Evolutionary conservation across 2,329 filamentous ascomycete genomes (phyloP), one percentile per base, ranked within the genome.

Genomic region (Chaetomium olivaceum): DNA sequence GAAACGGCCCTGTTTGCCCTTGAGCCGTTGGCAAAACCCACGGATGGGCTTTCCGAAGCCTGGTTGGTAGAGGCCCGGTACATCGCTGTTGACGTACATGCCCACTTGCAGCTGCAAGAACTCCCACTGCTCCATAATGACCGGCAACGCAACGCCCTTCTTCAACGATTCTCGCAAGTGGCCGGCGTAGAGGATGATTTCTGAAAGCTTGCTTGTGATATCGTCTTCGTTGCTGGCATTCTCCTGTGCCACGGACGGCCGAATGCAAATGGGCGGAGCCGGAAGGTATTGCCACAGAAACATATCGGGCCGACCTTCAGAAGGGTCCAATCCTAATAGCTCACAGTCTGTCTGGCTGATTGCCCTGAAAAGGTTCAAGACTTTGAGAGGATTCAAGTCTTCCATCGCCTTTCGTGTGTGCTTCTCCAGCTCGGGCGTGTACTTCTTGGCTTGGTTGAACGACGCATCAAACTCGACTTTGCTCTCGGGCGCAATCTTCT

Each of bases 71-170:
- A 99, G 84, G 31, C 94, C 94, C 0, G 95, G 95, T 2, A 96
- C 89, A 72, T 97, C 93, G 69, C 93, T 97, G 80, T 99, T 98
- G 77, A 99, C 94, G 76, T 99, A 98, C 84, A 98, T 93, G 67
- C 94, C 95, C 67, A 98, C 91, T 74, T 98, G 93, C 9, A 97
- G 85, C 74, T 98, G 94, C 67, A 99, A 81, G 73, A 94, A 98
- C 75, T 99, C 95, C 95, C 95, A 99, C 73, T 97, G 93, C 76
- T 99, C 95, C 89, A 98, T 96, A 64, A 98, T 91, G 0, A 92
- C 96, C 70, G 91, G 87, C 2, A 99, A 85, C 0, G 92, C 88
- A 16, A 93, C 91, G 11, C 94, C 94, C 71, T 92, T 93, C 67
- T 90, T 85, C 19, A 98, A 78, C 0, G 92, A 92, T 25, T 91